phyloP scores from a whole-genome alignment of 2,329 filamentous ascomycete species.

The Aspergillus sp. region DNA sequence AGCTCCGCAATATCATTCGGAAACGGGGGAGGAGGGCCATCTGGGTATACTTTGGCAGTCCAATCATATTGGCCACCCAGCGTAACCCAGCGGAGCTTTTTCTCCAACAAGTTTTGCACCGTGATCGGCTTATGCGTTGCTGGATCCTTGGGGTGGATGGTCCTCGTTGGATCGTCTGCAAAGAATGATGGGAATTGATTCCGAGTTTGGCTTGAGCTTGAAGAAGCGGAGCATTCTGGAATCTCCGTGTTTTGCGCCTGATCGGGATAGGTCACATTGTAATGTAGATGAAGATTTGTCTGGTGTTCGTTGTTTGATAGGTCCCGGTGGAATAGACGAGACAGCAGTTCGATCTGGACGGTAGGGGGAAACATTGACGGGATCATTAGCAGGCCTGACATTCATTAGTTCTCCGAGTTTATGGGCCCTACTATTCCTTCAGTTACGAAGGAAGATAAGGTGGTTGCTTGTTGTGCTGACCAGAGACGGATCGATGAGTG shows the following conservation, averaged over 20 bases:
- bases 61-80: conserved; percentile 95
- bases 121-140: conserved; percentile 67
- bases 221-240: conserved; percentile 25
- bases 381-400: conserved; percentile 67
- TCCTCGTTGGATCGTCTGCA: conserved; percentile 40
- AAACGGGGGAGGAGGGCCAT: conserved; percentile 61
- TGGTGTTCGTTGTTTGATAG: conserved; percentile 66
- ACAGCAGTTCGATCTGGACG: conserved; percentile 64
- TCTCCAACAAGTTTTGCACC: conserved; percentile 63
- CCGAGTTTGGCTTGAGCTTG: conserved; percentile 26
- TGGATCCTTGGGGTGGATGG: conserved; percentile 58
- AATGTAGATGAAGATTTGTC: conserved; percentile 86
- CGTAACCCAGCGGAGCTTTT: conserved; percentile 86
- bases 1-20: conserved; percentile 65
- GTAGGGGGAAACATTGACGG: conserved; percentile 64
- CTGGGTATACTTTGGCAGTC: conserved; percentile 77
- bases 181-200: conserved; percentile 42
- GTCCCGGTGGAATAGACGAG: conserved; percentile 69
- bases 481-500: conserved; percentile 29
- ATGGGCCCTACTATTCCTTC: conserved; percentile 5
- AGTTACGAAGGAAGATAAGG: conserved; percentile 1
- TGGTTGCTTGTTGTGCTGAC: conserved; percentile 19
- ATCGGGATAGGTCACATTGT: conserved; percentile 58
- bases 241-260: conserved; percentile 1
- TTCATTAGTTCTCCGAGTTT: conserved; percentile 16